These are phyloP conservation scores for Oryza glumipatula DNA, from an alignment of 176 grass and related monocot species.

Conservation along the genomic window DNA sequence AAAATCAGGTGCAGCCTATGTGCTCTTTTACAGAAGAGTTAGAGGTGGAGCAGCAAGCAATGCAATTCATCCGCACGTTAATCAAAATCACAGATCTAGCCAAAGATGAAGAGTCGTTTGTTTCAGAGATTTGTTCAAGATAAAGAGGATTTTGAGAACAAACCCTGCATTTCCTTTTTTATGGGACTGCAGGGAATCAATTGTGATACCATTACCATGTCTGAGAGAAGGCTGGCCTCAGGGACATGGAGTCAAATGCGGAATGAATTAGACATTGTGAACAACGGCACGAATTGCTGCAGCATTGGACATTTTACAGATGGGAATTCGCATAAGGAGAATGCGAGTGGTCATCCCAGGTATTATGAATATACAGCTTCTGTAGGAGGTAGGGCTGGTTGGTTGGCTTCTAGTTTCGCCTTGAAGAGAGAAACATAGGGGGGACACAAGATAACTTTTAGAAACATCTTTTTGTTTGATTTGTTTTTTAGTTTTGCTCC, in stretches of 20 bases:
- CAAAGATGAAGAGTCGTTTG: slow-evolving; percentile 51
- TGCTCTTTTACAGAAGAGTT: slow-evolving; percentile 92
- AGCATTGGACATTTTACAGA: slow-evolving; percentile 18
- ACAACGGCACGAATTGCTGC: not conserved
- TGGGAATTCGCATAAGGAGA: not conserved
- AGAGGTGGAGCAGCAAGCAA: slow-evolving; percentile 40
- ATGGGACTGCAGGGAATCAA: not conserved
- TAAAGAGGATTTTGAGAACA: slow-evolving; percentile 26
- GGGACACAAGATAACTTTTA: not conserved
- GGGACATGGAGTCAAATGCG: not conserved
- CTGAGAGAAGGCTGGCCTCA: not conserved
- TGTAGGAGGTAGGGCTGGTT: not conserved
- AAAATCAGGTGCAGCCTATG: slow-evolving; percentile 94
- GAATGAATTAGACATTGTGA: not conserved
- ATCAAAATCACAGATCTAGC: slow-evolving; percentile 55
- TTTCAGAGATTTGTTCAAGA: slow-evolving; percentile 23
- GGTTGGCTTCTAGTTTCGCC: not conserved
- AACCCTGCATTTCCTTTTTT: not conserved
- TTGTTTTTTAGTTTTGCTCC: slow-evolving; percentile 11
- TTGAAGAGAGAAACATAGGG: slow-evolving; percentile 13
- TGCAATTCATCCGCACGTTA: slow-evolving; percentile 42
- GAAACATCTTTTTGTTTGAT: slow-evolving; percentile 23
- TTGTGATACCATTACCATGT: not conserved
- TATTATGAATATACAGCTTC: slow-evolving; percentile 24
- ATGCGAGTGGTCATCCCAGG: slow-evolving; percentile 16